Percentiles rank a stretch among this genome's conserved stretches.
Conservation (phyloP, 805 yeast species). For the Lipomyces starkeyi region DNA sequence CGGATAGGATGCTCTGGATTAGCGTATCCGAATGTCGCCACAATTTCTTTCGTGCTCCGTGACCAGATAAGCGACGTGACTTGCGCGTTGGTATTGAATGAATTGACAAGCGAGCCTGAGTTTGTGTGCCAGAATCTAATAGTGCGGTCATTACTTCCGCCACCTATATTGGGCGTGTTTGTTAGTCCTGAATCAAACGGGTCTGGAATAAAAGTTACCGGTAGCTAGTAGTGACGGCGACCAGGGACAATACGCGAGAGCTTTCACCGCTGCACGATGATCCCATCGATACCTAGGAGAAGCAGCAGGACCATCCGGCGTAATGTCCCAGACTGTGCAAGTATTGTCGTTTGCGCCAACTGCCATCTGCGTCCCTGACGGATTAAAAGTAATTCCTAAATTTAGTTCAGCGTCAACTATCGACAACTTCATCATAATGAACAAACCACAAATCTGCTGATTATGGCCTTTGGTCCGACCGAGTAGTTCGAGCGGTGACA, state of each 20-base stretch:
- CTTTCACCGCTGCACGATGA: slow-evolving; percentile 89
- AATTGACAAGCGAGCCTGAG: slow-evolving; percentile 71
- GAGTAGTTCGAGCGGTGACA: slow-evolving; percentile 14
- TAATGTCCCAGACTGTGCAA: slow-evolving; percentile 75
- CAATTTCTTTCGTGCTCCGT: slow-evolving; percentile 61
- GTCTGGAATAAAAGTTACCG: slow-evolving; percentile 16
- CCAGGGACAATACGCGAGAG: slow-evolving; percentile 92
- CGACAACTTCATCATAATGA: background rate
- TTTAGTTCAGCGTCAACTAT: background rate
- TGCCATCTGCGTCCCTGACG: slow-evolving; percentile 63
- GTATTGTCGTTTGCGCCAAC: slow-evolving; percentile 86
- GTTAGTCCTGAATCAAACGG: background rate
- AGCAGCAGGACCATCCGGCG: slow-evolving; percentile 51
- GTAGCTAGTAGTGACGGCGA: slow-evolving; percentile 78
- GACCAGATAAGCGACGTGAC: slow-evolving; percentile 85
- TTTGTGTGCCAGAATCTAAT: slow-evolving; percentile 86
- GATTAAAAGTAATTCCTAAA: slow-evolving; percentile 64
- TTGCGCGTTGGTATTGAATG: slow-evolving; percentile 68
- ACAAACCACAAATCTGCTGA: slow-evolving; percentile 43
- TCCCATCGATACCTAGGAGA: slow-evolving; percentile 53
- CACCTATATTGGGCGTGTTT: slow-evolving; percentile 57
- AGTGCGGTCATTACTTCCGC: slow-evolving; percentile 82
- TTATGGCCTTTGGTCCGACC: slow-evolving; percentile 37
- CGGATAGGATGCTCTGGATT: slow-evolving; percentile 57
- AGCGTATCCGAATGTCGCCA: slow-evolving; percentile 84